Evolutionary conservation across 345 rosid species (phyloP).

Genomic region (Turnera subulata): DNA sequence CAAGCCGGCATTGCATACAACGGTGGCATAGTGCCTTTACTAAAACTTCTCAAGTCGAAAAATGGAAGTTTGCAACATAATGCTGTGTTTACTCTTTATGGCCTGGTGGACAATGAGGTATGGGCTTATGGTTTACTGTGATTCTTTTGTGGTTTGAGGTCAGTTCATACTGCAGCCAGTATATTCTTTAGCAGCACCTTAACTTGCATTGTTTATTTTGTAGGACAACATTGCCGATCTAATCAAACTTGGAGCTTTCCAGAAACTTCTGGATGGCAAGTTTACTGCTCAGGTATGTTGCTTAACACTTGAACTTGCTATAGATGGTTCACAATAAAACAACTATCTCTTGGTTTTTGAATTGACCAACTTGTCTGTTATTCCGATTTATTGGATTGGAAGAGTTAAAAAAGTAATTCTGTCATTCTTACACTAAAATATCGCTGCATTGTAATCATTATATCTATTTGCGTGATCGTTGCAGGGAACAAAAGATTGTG

Average conservation of each 20-base stretch:
- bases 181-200: not conserved
- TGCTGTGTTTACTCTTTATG: conserved; percentile 70
- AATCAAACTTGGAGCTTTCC: conserved; percentile 50
- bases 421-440: not conserved
- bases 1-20: conserved; percentile 77
- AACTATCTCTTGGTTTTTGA: not conserved
- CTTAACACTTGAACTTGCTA: conserved; percentile 5
- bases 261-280: conserved; percentile 64
- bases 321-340: not conserved
- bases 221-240: conserved; percentile 69
- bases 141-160: too few relatives aligned
- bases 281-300: conserved; percentile 48
- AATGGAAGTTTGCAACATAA: conserved; percentile 64
- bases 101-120: conserved; percentile 82
- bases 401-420: not conserved
- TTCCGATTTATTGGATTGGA: not conserved
- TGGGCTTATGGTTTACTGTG: not conserved
- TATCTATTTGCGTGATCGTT: conserved; percentile 6
- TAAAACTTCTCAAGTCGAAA: conserved; percentile 57
- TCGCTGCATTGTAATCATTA: too few relatives aligned
- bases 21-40: conserved; percentile 56
- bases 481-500: conserved; percentile 74
- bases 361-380: not conserved
- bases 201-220: not conserved
- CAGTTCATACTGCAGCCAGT: not conserved